Conservation (phyloP, 2,329 filamentous ascomycete species). For the Meredithiella fracta region DNA sequence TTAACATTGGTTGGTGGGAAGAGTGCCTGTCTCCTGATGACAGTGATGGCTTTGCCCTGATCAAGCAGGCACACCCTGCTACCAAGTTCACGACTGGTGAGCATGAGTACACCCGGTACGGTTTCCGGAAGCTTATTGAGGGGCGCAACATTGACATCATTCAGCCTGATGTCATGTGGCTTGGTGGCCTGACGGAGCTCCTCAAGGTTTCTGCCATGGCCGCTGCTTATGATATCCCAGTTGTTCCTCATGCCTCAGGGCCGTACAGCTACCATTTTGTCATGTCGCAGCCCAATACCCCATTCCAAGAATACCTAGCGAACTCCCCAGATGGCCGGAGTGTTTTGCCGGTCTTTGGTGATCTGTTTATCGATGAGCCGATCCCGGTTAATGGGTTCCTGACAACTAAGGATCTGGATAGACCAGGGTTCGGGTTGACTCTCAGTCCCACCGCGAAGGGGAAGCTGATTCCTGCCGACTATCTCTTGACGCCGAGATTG, state of each 20-base stretch:
- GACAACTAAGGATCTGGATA: slow-evolving; percentile 63
- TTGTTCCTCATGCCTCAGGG: slow-evolving; percentile 86
- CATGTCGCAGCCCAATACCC: slow-evolving; percentile 78
- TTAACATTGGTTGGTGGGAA: slow-evolving; percentile 96
- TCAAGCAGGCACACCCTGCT: slow-evolving; percentile 79
- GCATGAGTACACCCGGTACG: slow-evolving; percentile 87
- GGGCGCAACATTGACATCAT: slow-evolving; percentile 85
- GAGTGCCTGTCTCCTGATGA: slow-evolving; percentile 86
- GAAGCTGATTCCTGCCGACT: slow-evolving; percentile 59
- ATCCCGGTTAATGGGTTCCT: slow-evolving; percentile 73
- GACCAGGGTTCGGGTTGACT: slow-evolving; percentile 79
- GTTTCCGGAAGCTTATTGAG: slow-evolving; percentile 87
- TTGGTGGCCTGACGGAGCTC: slow-evolving; percentile 81
- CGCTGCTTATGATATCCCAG: slow-evolving; percentile 81
- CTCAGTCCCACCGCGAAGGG: slow-evolving; percentile 57
- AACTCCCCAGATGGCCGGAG: slow-evolving; percentile 84
- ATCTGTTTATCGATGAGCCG: slow-evolving; percentile 79
- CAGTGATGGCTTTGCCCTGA: slow-evolving; percentile 72
- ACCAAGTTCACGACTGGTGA: slow-evolving; percentile 92
- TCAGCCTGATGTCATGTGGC: slow-evolving; percentile 96
- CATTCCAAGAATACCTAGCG: slow-evolving; percentile 90
- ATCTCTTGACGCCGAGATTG: slow-evolving; percentile 53
- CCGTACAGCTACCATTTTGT: slow-evolving; percentile 96
- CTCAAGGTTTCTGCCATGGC: slow-evolving; percentile 80
- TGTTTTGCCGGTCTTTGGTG: slow-evolving; percentile 80